These are phyloP conservation scores for Citropsis articulata DNA, from an alignment of 345 rosid species.

Conservation along the genomic window DNA sequence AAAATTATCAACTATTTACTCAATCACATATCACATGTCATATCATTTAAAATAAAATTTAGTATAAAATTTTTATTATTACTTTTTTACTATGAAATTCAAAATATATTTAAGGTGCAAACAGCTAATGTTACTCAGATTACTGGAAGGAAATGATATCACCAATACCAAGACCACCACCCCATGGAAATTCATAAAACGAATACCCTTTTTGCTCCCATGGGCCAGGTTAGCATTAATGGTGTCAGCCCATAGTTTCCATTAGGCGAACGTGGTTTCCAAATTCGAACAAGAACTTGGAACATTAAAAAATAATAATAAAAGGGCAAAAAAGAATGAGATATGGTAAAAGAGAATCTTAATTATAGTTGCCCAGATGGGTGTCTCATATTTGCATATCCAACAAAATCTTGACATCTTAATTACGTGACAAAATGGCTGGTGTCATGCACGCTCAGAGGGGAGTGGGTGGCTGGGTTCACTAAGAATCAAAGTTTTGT, in stretches of 20 bases:
- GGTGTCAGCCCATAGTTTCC: not conserved
- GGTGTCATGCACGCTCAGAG: constrained; percentile 13
- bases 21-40: too few species aligned
- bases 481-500: constrained; percentile 11
- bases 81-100: too few species aligned
- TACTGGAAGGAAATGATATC: too few species aligned
- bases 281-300: not conserved
- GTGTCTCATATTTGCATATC: constrained; percentile 15
- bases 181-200: too few species aligned
- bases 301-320: not conserved
- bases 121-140: too few species aligned
- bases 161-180: too few species aligned
- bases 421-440: constrained; percentile 1
- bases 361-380: constrained; percentile 9
- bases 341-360: constrained; percentile 20
- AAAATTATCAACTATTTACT: too few species aligned
- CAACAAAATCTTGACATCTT: constrained; percentile 30
- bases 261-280: too few species aligned
- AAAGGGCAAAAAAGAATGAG: not conserved
- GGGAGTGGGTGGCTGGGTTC: constrained; percentile 6
- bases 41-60: too few species aligned
- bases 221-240: not conserved
- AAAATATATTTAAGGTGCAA: too few species aligned
- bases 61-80: too few species aligned
- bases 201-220: not conserved